A percentile compares a stretch with the other conserved stretches of the same genome.
These are phyloP conservation scores for Epicoccum nigrum DNA, from an alignment of 2,329 filamentous ascomycete genomes.

Conservation along the genomic window DNA sequence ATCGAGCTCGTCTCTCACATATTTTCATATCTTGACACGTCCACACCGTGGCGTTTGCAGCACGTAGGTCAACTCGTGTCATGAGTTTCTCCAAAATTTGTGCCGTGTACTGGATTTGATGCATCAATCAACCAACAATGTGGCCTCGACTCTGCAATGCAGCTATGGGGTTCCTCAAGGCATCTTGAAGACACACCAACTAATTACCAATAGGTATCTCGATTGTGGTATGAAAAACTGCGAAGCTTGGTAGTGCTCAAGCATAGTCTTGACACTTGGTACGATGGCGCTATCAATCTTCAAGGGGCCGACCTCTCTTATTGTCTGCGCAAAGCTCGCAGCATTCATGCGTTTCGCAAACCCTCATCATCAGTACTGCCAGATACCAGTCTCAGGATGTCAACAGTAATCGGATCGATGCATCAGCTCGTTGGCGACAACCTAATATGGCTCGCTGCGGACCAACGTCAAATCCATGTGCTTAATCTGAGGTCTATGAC, in stretches of 20 bases:
- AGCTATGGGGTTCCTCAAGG: too few relatives aligned
- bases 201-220: slow-evolving; percentile 36
- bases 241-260: slow-evolving; percentile 34
- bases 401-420: background rate
- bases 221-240: slow-evolving; percentile 39
- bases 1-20: slow-evolving; percentile 46
- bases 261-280: slow-evolving; percentile 30
- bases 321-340: slow-evolving; percentile 28
- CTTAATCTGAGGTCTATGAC: slow-evolving; percentile 33
- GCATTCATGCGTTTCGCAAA: slow-evolving; percentile 34
- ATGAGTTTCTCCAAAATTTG: background rate
- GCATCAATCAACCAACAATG: background rate
- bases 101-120: background rate
- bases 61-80: slow-evolving; percentile 23
- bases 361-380: slow-evolving; percentile 15
- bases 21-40: slow-evolving; percentile 42
- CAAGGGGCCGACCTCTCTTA: slow-evolving; percentile 22
- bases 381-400: slow-evolving; percentile 9
- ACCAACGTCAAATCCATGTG: slow-evolving; percentile 19
- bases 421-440: slow-evolving; percentile 24
- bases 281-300: slow-evolving; percentile 20
- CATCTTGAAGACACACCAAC: background rate
- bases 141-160: background rate
- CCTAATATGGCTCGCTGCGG: slow-evolving; percentile 20
- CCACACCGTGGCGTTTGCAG: slow-evolving; percentile 38